Evolutionary conservation across 2,329 filamentous ascomycete genomes (phyloP), one percentile per base, ranked within the genome.

Genomic region (Thelonectria blattea): DNA sequence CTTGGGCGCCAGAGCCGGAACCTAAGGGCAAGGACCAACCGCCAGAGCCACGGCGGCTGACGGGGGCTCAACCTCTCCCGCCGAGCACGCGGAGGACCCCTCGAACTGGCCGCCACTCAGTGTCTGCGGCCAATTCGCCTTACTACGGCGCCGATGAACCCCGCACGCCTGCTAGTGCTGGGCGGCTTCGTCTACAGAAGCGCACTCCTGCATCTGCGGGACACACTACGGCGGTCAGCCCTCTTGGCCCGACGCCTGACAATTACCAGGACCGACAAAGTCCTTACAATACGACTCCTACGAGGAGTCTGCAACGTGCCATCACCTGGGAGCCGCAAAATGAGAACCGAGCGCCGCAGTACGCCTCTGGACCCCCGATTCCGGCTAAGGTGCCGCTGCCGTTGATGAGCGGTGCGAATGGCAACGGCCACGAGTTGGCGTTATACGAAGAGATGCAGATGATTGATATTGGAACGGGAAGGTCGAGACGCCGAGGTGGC

Each of bases 1-100:
- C 86, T 1, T 93, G 90, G 90, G 90, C 90, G 2, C 90, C 90
- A 0, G 90, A 93, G 69, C 90, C 90, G 0, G 88, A 91, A 66
- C 82, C 83, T 2, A 75, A 76, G 61, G 64, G 72, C 2, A 61
- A 68, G 24, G 71, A 72, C 51, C 60, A 71, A 17, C 67, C 72
- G 1, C 62, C 70, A 56, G 73, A 78, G 52, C 56, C 73, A 34
- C 72, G 72, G 22, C 78, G 85, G 32, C 79, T 83, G 1, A 80
- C 76, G 5, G 85, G 85, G 2, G 81, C 85, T 1, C 83, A 86
- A 63, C 81, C 82, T 5, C 78, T 82, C 69, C 80, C 83, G 2
- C 72, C 78, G 1, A 80, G 77, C 39, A 81, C 83, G 4, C 81
- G 85, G 42, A 80, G 84, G 51, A 79, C 78, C 43, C 76, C 86